Evolutionary conservation across 1,284 basidiomycete genomes (phyloP), one percentile per base, ranked within the genome.

Genomic region (Sanghuangporus baumii): DNA sequence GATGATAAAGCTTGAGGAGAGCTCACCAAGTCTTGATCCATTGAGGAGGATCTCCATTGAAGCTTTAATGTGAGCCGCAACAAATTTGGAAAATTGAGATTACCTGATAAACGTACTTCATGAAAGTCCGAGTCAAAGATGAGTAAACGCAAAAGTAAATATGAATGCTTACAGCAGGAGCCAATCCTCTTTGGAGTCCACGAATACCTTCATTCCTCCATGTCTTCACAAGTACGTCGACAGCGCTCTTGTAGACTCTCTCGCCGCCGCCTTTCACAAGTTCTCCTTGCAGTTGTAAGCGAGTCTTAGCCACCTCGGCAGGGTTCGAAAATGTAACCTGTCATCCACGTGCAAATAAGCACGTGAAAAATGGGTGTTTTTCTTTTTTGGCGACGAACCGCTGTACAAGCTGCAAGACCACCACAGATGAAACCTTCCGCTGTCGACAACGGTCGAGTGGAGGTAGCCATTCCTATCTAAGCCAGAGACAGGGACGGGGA

Each of bases 261-360:
- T 82, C 74, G 7, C 82, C 84, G 12, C 89, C 87, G 16, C 77
- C 81, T 72, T 89, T 92, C 43, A 89, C 84, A 14, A 98, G 84
- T 75, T 98, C 95, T 23, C 95, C 96, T 73, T 98, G 94, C 23
- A 98, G 82, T 73, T 98, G 95, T 60, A 98, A 76, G 63, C 96
- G 88, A 40, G 95, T 98, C 76, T 98, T 98, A 63, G 92, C 91
- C 37, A 97, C 94, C 72, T 97, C 95, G 9, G 93, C 90, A 59
- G 89, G 89, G 69, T 93, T 93, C 6, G 90, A 91, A 62, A 93
- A 77, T 9, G 90, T 93, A 54, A 93, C 90, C 90, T 92, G 67
- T 23, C 54, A 66, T 26, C 23, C 60, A 60, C 20, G 55, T 62
- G 41, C 18, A n/a, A 31, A n/a, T 18, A 46, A 46, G 43, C 31